Conservation (phyloP, 2,329 filamentous ascomycete species). For the Bertia moriformis region DNA sequence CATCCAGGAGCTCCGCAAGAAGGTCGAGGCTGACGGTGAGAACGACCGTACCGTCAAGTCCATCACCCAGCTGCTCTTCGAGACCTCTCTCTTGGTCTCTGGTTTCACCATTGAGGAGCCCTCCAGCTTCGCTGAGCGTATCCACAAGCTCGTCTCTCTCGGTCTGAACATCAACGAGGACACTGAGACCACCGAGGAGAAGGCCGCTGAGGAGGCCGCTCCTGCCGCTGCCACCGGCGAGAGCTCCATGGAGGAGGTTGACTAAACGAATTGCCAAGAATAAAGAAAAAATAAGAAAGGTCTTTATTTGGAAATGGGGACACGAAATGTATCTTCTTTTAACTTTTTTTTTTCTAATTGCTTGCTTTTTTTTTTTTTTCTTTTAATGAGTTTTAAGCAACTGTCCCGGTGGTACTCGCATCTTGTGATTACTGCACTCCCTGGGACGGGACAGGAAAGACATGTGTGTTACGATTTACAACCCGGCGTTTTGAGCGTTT, state of each 20-base stretch:
- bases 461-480: too few species aligned
- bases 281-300: too few species aligned
- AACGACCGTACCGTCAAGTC: conserved; percentile 98
- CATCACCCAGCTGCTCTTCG: conserved; percentile 94
- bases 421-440: too few species aligned
- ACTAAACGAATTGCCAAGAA: too few species aligned
- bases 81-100: conserved; percentile 95
- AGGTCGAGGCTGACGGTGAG: conserved; percentile 95
- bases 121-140: conserved; percentile 92
- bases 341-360: too few species aligned
- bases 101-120: conserved; percentile 99
- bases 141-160: conserved; percentile 98
- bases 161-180: conserved; percentile 96
- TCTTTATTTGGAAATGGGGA: too few species aligned
- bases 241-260: conserved; percentile 99
- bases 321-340: too few species aligned
- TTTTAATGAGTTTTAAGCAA: too few species aligned
- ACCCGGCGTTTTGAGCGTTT: too few species aligned
- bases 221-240: conserved; percentile 50
- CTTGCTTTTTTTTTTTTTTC: too few species aligned
- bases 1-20: conserved; percentile 98
- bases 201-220: conserved; percentile 37
- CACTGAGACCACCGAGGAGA: conserved; percentile 53
- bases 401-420: too few species aligned
- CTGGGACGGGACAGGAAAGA: too few species aligned